These are phyloP conservation scores for Curvularia hawaiiensis DNA, from an alignment of 2,329 filamentous ascomycete species.

Conservation along the genomic window DNA sequence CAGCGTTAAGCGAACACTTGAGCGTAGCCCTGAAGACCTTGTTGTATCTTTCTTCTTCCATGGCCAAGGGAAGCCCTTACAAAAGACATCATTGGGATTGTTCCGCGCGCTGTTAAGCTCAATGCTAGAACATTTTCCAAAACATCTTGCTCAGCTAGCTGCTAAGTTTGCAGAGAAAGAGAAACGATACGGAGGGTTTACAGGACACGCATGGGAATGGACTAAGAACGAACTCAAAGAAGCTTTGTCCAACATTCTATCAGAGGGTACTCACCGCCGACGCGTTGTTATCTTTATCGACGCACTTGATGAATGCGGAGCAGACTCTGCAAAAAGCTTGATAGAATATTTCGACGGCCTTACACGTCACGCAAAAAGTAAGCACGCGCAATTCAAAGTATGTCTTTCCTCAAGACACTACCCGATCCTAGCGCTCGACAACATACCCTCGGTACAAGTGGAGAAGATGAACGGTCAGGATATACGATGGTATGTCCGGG, in stretches of 20 bases:
- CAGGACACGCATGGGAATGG: conserved; percentile 19
- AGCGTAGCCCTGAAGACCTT: neutral
- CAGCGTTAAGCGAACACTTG: conserved; percentile 24
- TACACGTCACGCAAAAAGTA: conserved; percentile 15
- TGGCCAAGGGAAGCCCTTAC: conserved; percentile 19
- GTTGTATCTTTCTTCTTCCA: conserved; percentile 28
- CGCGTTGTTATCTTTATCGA: conserved; percentile 20
- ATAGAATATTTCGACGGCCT: conserved; percentile 17
- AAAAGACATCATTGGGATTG: conserved; percentile 22
- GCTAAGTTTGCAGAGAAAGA: conserved; percentile 16
- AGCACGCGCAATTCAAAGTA: conserved; percentile 28
- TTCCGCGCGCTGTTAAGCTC: conserved; percentile 23
- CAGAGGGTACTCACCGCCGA: neutral
- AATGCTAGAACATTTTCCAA: conserved; percentile 1
- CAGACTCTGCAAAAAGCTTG: conserved; percentile 15
- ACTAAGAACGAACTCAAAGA: conserved; percentile 19
- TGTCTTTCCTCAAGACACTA: conserved; percentile 58
- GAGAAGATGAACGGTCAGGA: conserved; percentile 44
- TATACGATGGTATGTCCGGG: conserved; percentile 25
- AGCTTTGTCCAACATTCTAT: conserved; percentile 12
- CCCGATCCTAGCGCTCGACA: conserved; percentile 45
- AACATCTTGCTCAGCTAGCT: neutral
- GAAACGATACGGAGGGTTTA: conserved; percentile 13
- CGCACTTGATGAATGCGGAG: conserved; percentile 20
- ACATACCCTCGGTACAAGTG: conserved; percentile 37